A percentile compares a stretch with the other conserved stretches of the same genome.
These are phyloP conservation scores for Bacidia rubella DNA, from an alignment of 495 filamentous ascomycete genomes.

Conservation along the genomic window DNA sequence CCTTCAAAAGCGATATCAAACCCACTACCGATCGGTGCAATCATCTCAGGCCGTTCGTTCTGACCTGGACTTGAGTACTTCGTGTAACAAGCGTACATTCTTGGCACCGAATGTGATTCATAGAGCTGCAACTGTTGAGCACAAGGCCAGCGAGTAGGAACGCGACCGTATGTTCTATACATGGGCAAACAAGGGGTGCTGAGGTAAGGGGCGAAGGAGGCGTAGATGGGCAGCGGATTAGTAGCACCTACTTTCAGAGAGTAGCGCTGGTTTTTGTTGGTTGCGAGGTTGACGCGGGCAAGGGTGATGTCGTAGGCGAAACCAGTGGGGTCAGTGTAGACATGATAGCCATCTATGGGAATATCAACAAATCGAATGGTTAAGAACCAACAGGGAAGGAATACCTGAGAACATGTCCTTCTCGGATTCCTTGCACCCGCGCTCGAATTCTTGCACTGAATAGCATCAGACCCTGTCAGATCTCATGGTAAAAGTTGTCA, in stretches of 20 bases:
- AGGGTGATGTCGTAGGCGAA: conserved; percentile 38
- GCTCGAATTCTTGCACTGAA: conserved; percentile 15
- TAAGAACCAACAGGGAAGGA: neutral
- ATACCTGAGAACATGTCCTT: conserved; percentile 14
- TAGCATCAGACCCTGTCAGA: neutral
- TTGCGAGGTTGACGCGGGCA: conserved; percentile 25
- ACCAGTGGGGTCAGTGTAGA: conserved; percentile 32
- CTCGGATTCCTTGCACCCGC: conserved; percentile 12
- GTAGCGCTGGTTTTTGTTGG: conserved; percentile 28
- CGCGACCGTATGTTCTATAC: conserved; percentile 4
- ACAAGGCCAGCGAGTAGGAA: neutral
- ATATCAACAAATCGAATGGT: neutral
- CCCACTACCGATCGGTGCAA: conserved; percentile 23
- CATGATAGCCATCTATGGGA: conserved; percentile 30
- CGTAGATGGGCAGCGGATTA: neutral
- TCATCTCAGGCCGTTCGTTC: conserved; percentile 15
- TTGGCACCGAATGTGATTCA: conserved; percentile 32
- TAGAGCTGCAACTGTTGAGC: conserved; percentile 33
- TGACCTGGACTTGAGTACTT: conserved; percentile 26
- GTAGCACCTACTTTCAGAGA: conserved; percentile 25
- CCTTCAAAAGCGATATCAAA: conserved; percentile 26
- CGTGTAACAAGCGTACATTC: conserved; percentile 30
- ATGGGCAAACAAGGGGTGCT: conserved; percentile 1
- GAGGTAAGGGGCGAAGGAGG: neutral
- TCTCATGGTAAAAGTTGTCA: neutral